Percentiles rank a stretch among this genome's conserved stretches.
phyloP scores from a whole-genome alignment of 345 rosid species.

The Eucalyptus erythrocorys region DNA sequence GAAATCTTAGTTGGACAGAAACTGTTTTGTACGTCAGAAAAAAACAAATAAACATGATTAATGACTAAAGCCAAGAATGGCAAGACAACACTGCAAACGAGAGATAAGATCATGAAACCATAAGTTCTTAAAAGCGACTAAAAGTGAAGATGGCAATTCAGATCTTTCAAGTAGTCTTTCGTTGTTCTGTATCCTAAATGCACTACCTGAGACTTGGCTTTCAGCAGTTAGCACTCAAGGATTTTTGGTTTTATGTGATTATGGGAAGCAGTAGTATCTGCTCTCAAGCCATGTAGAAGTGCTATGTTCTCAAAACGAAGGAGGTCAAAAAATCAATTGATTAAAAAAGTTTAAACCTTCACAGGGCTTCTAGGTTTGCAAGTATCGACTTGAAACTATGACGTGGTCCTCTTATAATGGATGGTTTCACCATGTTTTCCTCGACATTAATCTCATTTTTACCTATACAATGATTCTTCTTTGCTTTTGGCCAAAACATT shows the following conservation, averaged over 20 bases:
- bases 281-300: background rate
- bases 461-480: background rate
- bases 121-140: background rate
- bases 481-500: background rate
- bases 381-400: background rate
- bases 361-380: background rate
- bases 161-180: background rate
- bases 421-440: background rate
- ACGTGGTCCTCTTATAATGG: background rate
- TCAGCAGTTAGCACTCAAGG: background rate
- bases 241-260: background rate
- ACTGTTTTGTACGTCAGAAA: background rate
- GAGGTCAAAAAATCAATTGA: background rate
- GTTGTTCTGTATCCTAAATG: background rate
- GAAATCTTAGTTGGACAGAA: background rate
- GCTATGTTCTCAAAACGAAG: background rate
- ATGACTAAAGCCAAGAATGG: background rate
- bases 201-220: background rate
- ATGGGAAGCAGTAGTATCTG: background rate
- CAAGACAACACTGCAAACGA: background rate
- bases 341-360: background rate
- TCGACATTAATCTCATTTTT: background rate
- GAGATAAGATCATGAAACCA: background rate
- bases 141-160: background rate
- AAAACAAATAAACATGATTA: background rate